Percentiles rank a stretch among this genome's conserved stretches.
phyloP scores from a whole-genome alignment of 2,329 filamentous ascomycete species.

The Colletotrichum sp. region DNA sequence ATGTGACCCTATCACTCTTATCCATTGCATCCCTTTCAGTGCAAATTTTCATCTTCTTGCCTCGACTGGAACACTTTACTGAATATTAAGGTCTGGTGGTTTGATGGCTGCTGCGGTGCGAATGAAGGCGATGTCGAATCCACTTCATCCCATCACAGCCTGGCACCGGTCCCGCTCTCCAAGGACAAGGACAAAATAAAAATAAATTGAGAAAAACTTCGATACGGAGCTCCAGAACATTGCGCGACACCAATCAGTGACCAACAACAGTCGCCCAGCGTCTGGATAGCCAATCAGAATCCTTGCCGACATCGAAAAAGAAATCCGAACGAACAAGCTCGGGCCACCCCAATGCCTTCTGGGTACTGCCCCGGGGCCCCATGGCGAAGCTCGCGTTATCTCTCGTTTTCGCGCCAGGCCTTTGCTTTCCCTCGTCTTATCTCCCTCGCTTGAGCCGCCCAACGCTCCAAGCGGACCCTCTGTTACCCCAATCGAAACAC shows the following conservation, averaged over 20 bases:
- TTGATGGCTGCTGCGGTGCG: background rate
- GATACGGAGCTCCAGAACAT: background rate
- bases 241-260: background rate
- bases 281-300: background rate
- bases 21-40: background rate
- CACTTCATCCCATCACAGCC: background rate
- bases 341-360: background rate
- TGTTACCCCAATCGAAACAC: conserved; percentile 17
- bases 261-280: background rate
- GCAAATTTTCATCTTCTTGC: background rate
- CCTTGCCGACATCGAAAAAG: background rate
- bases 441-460: background rate
- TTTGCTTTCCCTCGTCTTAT: background rate
- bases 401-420: background rate
- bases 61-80: background rate
- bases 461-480: conserved; percentile 4
- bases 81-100: background rate
- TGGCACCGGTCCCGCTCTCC: background rate
- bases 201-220: background rate
- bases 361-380: no score
- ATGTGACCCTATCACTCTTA: background rate
- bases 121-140: background rate
- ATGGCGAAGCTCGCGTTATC: background rate
- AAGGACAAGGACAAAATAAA: background rate
- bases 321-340: background rate